Conservation (phyloP, 2,329 filamentous ascomycete species). For the Raffaelea albimanens region DNA sequence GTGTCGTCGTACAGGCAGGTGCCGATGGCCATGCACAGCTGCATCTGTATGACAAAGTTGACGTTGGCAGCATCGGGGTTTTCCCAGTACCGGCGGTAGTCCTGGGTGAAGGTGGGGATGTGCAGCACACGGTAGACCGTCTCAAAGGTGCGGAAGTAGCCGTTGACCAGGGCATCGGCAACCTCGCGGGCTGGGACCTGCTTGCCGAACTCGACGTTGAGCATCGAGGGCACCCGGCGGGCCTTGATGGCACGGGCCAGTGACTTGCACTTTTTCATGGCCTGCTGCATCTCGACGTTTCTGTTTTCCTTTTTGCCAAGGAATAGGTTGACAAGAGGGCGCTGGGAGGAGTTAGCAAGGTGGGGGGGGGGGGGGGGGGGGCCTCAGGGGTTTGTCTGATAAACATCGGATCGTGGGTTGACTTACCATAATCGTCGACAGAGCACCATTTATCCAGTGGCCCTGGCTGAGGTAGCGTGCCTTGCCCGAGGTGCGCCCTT, state of each 20-base stretch:
- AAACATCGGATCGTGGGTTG: too few relatives aligned
- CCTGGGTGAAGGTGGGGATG: constrained; percentile 43
- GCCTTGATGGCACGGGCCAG: constrained; percentile 43
- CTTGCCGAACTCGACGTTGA: constrained; percentile 25
- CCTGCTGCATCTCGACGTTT: constrained; percentile 22
- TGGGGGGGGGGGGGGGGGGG: not conserved
- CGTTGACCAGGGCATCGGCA: constrained; percentile 40
- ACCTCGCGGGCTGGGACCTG: constrained; percentile 28
- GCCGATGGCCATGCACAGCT: constrained; percentile 44
- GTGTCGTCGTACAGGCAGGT: constrained; percentile 35
- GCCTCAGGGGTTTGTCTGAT: constrained; percentile 22
- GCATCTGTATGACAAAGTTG: constrained; percentile 41
- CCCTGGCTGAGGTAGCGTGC: constrained; percentile 46
- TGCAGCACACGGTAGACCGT: constrained; percentile 48
- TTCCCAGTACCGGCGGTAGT: constrained; percentile 43
- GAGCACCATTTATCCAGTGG: constrained; percentile 37
- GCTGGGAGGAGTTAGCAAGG: constrained; percentile 15
- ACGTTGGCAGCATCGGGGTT: constrained; percentile 27
- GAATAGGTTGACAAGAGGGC: constrained; percentile 30
- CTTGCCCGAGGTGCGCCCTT: constrained; percentile 24
- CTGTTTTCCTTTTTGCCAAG: constrained; percentile 28
- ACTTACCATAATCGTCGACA: constrained; percentile 34
- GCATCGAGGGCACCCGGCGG: constrained; percentile 19
- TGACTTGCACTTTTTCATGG: constrained; percentile 40
- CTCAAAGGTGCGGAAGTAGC: constrained; percentile 47